phyloP scores from a whole-genome alignment of 345 rosid genomes.

The Eucalyptus viminalis region DNA sequence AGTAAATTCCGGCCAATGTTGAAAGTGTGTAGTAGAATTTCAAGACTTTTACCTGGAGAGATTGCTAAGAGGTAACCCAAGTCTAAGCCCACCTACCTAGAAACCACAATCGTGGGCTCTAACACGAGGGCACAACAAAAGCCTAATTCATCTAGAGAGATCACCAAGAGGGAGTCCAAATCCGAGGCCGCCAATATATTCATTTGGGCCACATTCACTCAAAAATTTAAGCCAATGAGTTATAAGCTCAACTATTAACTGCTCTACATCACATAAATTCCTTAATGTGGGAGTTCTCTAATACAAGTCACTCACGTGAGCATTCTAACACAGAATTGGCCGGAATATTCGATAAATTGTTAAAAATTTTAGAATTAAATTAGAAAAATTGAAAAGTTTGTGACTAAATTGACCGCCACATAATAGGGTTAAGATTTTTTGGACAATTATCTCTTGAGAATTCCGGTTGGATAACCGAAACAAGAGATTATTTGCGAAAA shows the following conservation, averaged over 20 bases:
- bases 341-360: rapidly evolving
- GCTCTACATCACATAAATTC: too few species aligned
- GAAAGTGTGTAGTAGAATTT: rapidly evolving
- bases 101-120: too few species aligned
- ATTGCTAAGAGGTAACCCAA: too few species aligned
- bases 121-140: too few species aligned
- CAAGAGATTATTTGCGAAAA: background rate
- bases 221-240: too few species aligned
- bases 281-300: too few species aligned
- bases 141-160: too few species aligned
- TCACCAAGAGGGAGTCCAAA: too few species aligned
- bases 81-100: too few species aligned
- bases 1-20: rapidly evolving
- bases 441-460: background rate
- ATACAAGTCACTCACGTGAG: too few species aligned
- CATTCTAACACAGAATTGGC: background rate
- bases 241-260: too few species aligned
- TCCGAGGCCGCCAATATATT: rapidly evolving
- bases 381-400: background rate
- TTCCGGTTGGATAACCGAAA: rapidly evolving
- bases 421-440: background rate
- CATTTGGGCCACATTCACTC: rapidly evolving
- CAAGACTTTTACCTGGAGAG: rapidly evolving
- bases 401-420: rapidly evolving
- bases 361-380: rapidly evolving